phyloP scores from a whole-genome alignment of 2,329 filamentous ascomycete genomes.

The Paecilomyces fulvus region DNA sequence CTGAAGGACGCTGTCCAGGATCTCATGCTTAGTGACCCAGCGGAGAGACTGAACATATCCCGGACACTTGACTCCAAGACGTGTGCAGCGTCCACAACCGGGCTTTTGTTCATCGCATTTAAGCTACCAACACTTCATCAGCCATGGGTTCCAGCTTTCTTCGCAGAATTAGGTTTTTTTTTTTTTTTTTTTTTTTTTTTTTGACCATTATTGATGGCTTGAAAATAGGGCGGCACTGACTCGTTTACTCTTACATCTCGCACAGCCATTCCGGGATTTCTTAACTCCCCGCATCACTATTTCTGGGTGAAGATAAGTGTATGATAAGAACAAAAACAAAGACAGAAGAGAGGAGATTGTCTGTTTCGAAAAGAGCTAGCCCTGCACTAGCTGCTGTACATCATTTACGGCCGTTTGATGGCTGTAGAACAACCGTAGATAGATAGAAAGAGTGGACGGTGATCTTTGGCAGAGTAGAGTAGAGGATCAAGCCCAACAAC shows the following conservation, averaged over 20 bases:
- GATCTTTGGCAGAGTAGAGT: background rate
- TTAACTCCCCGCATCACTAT: constrained; percentile 29
- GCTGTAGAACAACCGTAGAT: too few relatives aligned
- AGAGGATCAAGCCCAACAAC: background rate
- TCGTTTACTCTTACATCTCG: constrained; percentile 34
- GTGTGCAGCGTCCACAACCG: constrained; percentile 29
- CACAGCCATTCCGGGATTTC: constrained; percentile 35
- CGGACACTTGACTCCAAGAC: constrained; percentile 28
- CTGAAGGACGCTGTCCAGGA: constrained; percentile 5
- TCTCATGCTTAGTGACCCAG: constrained; percentile 29
- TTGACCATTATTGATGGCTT: constrained; percentile 1
- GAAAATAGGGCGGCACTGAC: constrained; percentile 11
- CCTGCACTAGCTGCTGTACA: background rate
- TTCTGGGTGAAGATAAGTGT: background rate
- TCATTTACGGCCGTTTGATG: background rate
- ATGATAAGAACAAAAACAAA: background rate
- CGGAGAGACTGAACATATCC: constrained; percentile 30
- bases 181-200: too few relatives aligned
- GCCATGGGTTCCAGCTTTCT: background rate
- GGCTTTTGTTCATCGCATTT: constrained; percentile 35
- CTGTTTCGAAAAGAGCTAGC: background rate
- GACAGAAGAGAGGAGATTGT: background rate
- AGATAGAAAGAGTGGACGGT: background rate
- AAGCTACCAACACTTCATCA: constrained; percentile 15
- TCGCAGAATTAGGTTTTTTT: background rate